Conservation (phyloP, 2,329 filamentous ascomycete species). For the Pseudogymnoascus destructans region DNA sequence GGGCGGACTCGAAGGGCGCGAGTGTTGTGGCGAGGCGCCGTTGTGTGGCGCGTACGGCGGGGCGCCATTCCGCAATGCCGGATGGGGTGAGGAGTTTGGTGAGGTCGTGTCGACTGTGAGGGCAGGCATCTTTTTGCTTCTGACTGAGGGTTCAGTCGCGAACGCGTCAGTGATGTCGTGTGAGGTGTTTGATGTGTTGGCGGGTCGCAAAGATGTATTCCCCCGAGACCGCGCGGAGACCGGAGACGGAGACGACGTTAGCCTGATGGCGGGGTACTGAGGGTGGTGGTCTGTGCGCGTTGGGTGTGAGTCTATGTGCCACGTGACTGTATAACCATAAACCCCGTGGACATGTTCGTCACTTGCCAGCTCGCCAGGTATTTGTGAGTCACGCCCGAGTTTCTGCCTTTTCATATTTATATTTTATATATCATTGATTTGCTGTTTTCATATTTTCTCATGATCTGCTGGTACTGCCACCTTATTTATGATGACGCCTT, state of each 20-base stretch:
- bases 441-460: not conserved
- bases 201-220: conserved; percentile 6
- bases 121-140: conserved; percentile 17
- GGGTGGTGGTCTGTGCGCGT: conserved; percentile 5
- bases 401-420: not conserved
- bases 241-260: not conserved
- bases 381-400: not conserved
- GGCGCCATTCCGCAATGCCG: conserved; percentile 2
- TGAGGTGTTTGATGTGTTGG: conserved; percentile 2
- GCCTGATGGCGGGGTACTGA: conserved; percentile 6
- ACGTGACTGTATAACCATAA: not conserved
- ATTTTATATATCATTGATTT: not conserved
- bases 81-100: not conserved
- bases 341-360: not conserved
- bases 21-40: conserved; percentile 11
- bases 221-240: conserved; percentile 3
- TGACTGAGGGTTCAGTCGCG: not conserved
- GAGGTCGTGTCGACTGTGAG: conserved; percentile 19
- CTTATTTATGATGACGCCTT: conserved; percentile 8
- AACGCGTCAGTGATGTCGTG: not conserved
- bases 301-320: not conserved
- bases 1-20: conserved; percentile 20
- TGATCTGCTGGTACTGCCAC: not conserved
- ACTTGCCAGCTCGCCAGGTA: not conserved
- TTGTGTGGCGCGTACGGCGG: conserved; percentile 6